Conservation (phyloP, 768 basidiomycete species). For the Dendrothele bispora region DNA sequence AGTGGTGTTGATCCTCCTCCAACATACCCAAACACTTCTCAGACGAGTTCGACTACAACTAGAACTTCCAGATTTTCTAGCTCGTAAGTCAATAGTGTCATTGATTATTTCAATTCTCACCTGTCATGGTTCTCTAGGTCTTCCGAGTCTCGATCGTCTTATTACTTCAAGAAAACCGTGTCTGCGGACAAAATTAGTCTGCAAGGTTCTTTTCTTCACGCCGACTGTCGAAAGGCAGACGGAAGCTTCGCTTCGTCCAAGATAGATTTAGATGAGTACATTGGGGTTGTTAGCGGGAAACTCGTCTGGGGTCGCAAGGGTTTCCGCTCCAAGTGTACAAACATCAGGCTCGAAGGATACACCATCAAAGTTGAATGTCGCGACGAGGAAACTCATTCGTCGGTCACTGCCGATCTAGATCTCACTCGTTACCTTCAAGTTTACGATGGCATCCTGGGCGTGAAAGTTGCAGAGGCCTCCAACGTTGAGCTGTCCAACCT, state of each 20-base stretch:
- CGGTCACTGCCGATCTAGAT: not conserved
- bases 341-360: not conserved
- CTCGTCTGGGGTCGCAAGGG: not conserved
- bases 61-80: no score
- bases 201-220: not conserved
- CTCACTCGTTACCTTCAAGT: constrained; percentile 1
- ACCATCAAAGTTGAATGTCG: not conserved
- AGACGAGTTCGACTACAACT: no score
- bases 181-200: not conserved
- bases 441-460: not conserved
- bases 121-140: no score
- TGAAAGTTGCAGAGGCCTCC: not conserved
- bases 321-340: not conserved
- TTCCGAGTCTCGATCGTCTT: constrained; percentile 3
- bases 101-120: no score
- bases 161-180: constrained; percentile 1
- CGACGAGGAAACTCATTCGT: not conserved
- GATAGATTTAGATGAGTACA: not conserved
- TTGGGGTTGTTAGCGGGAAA: constrained; percentile 1
- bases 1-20: no score
- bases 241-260: not conserved
- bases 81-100: no score
- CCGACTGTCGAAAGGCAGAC: not conserved
- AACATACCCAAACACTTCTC: no score
- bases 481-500: not conserved